Percentiles rank a stretch among this genome's conserved stretches.
Evolutionary conservation across 139 green algal species (phyloP).

Genomic region (Zygnema cylindricum): DNA sequence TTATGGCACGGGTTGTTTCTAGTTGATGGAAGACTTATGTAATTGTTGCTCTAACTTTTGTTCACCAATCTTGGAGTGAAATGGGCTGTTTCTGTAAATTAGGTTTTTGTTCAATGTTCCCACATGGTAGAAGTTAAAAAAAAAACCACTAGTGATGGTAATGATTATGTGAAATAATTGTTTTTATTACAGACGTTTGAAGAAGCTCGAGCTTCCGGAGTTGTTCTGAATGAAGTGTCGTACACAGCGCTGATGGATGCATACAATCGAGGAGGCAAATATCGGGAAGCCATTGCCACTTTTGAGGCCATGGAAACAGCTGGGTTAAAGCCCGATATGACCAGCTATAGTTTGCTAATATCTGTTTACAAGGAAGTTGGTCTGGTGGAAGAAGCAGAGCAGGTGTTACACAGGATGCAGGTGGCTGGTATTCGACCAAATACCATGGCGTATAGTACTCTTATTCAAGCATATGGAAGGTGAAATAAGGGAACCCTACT

Average conservation of each 20-base stretch:
- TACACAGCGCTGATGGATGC: not conserved
- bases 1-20: too few relatives aligned
- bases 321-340: constrained; percentile 36
- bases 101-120: too few relatives aligned
- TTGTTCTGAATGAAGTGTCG: not conserved
- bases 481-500: too few relatives aligned
- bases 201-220: not conserved
- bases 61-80: too few relatives aligned
- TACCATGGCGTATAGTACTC: constrained; percentile 20
- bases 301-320: not conserved
- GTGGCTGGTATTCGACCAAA: constrained; percentile 35
- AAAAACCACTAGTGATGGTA: too few relatives aligned
- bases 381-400: constrained; percentile 28
- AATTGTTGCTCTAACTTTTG: too few relatives aligned
- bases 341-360: constrained; percentile 37
- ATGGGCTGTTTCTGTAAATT: too few relatives aligned
- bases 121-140: too few relatives aligned
- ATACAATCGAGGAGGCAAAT: not conserved
- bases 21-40: too few relatives aligned
- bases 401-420: constrained; percentile 21
- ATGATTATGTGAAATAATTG: too few relatives aligned
- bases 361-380: constrained; percentile 27
- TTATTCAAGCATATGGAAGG: constrained; percentile 44
- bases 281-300: not conserved
- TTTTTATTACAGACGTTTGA: not conserved